These are phyloP conservation scores for Tilletia caries DNA, from an alignment of 1,284 basidiomycete genomes.

Conservation along the genomic window DNA sequence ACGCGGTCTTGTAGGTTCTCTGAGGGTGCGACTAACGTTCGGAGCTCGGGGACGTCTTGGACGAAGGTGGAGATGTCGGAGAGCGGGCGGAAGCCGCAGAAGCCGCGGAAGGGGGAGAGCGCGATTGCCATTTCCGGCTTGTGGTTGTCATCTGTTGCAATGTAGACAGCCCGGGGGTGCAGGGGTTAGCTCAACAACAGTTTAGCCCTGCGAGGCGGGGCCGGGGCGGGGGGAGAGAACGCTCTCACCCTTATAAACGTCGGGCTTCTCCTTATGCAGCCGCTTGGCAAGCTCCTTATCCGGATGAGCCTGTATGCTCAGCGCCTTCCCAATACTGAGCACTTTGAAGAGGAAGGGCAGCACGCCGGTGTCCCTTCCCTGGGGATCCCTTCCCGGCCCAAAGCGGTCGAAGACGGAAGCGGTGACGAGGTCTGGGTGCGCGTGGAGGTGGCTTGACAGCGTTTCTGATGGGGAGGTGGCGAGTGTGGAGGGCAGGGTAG, in stretches of 20 bases:
- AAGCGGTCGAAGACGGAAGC: neutral
- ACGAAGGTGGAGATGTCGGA: conserved; percentile 69
- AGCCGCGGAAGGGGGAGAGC: conserved; percentile 80
- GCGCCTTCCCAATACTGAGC: conserved; percentile 83
- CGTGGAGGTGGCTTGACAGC: conserved; percentile 29
- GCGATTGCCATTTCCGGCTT: conserved; percentile 99
- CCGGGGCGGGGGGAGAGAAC: too few relatives aligned
- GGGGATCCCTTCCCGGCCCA: neutral
- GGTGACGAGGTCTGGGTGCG: conserved; percentile 31
- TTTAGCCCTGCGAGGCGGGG: too few relatives aligned
- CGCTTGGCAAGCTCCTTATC: conserved; percentile 81
- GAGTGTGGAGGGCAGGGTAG: conserved; percentile 75
- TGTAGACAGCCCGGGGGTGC: neutral
- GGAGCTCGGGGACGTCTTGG: conserved; percentile 71
- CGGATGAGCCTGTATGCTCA: conserved; percentile 96
- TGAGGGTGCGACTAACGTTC: conserved; percentile 49
- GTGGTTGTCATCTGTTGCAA: conserved; percentile 75
- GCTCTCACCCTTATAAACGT: conserved; percentile 79
- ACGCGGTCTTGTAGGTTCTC: conserved; percentile 3
- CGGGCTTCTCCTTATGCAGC: conserved; percentile 71
- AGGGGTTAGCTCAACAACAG: too few relatives aligned
- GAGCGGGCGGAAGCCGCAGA: conserved; percentile 86
- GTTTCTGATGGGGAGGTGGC: conserved; percentile 4
- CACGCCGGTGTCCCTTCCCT: conserved; percentile 11
- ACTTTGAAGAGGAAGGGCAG: conserved; percentile 53